Percentiles rank a stretch among this genome's conserved stretches.
Conservation (phyloP, 495 filamentous ascomycete species). For the Hypomontagnella monticulosa region DNA sequence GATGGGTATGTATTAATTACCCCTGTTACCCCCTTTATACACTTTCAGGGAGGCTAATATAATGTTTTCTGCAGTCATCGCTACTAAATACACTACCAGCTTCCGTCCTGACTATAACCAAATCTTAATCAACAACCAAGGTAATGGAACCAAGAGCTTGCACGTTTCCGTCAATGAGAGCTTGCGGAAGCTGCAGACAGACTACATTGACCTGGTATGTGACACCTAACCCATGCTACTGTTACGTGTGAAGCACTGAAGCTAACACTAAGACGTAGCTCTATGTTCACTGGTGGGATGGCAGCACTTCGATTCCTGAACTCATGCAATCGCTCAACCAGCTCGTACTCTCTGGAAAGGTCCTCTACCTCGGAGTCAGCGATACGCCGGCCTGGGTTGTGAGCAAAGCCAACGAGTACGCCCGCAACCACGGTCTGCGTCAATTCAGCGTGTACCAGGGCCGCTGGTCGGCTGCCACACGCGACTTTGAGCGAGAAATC, state of each 20-base stretch:
- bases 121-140: constrained; percentile 65
- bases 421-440: constrained; percentile 68
- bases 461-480: constrained; percentile 64
- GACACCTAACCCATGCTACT: not conserved
- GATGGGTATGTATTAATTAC: constrained; percentile 48
- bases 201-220: constrained; percentile 69
- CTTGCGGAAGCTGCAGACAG: constrained; percentile 68
- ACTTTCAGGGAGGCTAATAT: constrained; percentile 2
- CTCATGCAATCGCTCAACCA: constrained; percentile 74
- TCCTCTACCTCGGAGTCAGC: constrained; percentile 73
- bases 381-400: constrained; percentile 80
- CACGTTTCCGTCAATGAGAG: constrained; percentile 62
- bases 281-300: constrained; percentile 76
- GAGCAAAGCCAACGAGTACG: constrained; percentile 72
- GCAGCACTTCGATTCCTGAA: constrained; percentile 68
- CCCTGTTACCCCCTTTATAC: not conserved
- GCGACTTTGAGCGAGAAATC: constrained; percentile 78
- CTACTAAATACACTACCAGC: constrained; percentile 73
- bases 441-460: constrained; percentile 77
- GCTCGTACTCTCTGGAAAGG: constrained; percentile 68
- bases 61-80: constrained; percentile 60
- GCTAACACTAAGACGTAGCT: constrained; percentile 40
- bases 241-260: not conserved
- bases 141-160: constrained; percentile 69
- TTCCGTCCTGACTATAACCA: constrained; percentile 52